Evolutionary conservation across 2,329 filamentous ascomycete genomes (phyloP).

Genomic region (Pseudogymnoascus sp.): DNA sequence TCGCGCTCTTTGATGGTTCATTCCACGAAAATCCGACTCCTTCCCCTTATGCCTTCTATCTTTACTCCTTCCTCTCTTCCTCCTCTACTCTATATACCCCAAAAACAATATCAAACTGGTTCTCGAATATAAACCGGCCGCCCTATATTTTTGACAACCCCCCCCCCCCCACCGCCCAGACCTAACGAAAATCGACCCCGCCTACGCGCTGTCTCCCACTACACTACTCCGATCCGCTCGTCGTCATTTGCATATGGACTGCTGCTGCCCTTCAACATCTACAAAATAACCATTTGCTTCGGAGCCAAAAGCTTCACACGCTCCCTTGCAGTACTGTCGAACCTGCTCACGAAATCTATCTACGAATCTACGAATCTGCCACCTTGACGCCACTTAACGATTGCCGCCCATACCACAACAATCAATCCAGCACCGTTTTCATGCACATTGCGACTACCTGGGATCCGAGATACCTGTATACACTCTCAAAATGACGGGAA

Average conservation of each 20-base stretch:
- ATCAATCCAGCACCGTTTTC: slow-evolving; percentile 1
- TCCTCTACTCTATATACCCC: slow-evolving; percentile 1
- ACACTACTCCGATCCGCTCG: not conserved
- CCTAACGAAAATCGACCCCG: not conserved
- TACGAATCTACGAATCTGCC: slow-evolving; percentile 1
- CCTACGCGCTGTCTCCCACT: not conserved
- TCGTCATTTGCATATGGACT: slow-evolving; percentile 3
- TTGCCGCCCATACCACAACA: not conserved
- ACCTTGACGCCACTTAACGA: slow-evolving; percentile 4
- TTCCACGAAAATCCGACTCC: not conserved
- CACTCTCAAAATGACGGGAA: slow-evolving; percentile 5
- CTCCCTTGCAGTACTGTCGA: not conserved
- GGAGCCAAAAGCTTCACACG: not conserved
- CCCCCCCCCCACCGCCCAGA: not conserved
- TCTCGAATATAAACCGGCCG: slow-evolving; percentile 1
- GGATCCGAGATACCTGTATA: slow-evolving; percentile 4
- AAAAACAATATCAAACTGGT: not conserved
- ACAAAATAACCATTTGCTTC: not conserved
- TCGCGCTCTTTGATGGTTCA: slow-evolving; percentile 1
- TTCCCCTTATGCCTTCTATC: not conserved
- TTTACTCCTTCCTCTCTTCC: not conserved
- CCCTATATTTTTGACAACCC: slow-evolving; percentile 1
- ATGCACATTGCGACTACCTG: not conserved
- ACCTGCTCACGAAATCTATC: not conserved
- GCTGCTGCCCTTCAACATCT: not conserved